Conservation (phyloP, 208 protist genomes). For the Leishmania lainsoni region DNA sequence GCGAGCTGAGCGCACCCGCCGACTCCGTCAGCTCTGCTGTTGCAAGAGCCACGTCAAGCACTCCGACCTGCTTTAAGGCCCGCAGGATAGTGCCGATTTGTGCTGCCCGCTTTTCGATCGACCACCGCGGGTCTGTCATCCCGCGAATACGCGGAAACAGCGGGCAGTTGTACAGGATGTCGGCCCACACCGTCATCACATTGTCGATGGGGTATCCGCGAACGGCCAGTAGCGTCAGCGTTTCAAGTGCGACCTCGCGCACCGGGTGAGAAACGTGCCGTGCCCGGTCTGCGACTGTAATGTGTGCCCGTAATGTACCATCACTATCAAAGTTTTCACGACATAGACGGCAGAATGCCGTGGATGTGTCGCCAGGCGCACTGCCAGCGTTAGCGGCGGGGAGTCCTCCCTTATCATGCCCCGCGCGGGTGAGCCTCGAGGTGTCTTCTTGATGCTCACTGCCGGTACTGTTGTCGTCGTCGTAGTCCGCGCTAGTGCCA, state of each 20-base stretch:
- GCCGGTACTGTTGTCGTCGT: not conserved
- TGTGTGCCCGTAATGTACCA: slow-evolving; percentile 39
- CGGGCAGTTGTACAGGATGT: slow-evolving; percentile 50
- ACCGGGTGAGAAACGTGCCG: slow-evolving; percentile 60
- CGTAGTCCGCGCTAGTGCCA: not conserved
- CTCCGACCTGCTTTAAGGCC: slow-evolving; percentile 40
- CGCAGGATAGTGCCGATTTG: slow-evolving; percentile 41
- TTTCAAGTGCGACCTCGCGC: slow-evolving; percentile 75
- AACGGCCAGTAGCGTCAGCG: slow-evolving; percentile 53
- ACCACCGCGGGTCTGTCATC: slow-evolving; percentile 45
- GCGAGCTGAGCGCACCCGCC: not conserved
- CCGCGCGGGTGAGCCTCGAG: not conserved
- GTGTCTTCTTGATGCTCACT: not conserved
- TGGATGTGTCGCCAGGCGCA: not conserved
- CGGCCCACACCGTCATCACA: slow-evolving; percentile 64
- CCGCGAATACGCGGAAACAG: slow-evolving; percentile 54
- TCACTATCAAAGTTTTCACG: slow-evolving; percentile 48
- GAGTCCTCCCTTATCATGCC: not conserved
- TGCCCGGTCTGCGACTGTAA: slow-evolving; percentile 32
- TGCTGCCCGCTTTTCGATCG: slow-evolving; percentile 55
- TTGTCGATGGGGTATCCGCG: slow-evolving; percentile 82
- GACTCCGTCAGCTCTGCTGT: slow-evolving; percentile 12
- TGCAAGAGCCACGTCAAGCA: slow-evolving; percentile 66
- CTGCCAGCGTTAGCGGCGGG: not conserved
- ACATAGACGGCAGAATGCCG: slow-evolving; percentile 63